phyloP scores from a whole-genome alignment of 768 basidiomycete genomes.

The Gymnopilus junonius region DNA sequence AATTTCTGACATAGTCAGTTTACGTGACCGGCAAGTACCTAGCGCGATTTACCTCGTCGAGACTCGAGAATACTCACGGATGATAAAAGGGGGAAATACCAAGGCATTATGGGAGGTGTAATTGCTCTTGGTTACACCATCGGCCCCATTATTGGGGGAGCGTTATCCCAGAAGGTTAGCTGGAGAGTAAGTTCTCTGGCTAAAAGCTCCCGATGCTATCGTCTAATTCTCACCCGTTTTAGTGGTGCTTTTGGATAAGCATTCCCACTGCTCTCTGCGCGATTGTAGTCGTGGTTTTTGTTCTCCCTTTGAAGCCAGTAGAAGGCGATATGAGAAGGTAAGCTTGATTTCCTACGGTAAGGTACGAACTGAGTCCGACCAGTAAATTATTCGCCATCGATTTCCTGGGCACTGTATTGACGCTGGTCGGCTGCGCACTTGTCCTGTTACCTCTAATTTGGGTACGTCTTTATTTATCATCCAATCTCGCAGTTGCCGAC shows the following conservation, averaged over 20 bases:
- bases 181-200: slow-evolving; percentile 54
- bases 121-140: slow-evolving; percentile 66
- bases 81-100: slow-evolving; percentile 68
- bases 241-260: slow-evolving; percentile 83
- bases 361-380: neutral
- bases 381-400: slow-evolving; percentile 74
- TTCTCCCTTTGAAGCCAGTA: slow-evolving; percentile 74
- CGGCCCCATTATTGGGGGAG: slow-evolving; percentile 73
- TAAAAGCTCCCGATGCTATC: neutral
- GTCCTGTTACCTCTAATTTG: slow-evolving; percentile 75
- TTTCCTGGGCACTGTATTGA: slow-evolving; percentile 61
- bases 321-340: slow-evolving; percentile 60
- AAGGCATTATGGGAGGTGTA: slow-evolving; percentile 68
- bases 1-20: slow-evolving; percentile 73
- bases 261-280: slow-evolving; percentile 63
- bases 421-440: slow-evolving; percentile 64
- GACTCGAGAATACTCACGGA: neutral
- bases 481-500: neutral
- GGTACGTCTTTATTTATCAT: slow-evolving; percentile 41
- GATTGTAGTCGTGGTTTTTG: slow-evolving; percentile 61
- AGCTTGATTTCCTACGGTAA: neutral
- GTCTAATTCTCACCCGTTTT: neutral
- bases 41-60: neutral
- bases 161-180: slow-evolving; percentile 59
- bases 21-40: slow-evolving; percentile 59